These are phyloP conservation scores for Sicyos edulis DNA, from an alignment of 306 rosid genomes.

Conservation along the genomic window DNA sequence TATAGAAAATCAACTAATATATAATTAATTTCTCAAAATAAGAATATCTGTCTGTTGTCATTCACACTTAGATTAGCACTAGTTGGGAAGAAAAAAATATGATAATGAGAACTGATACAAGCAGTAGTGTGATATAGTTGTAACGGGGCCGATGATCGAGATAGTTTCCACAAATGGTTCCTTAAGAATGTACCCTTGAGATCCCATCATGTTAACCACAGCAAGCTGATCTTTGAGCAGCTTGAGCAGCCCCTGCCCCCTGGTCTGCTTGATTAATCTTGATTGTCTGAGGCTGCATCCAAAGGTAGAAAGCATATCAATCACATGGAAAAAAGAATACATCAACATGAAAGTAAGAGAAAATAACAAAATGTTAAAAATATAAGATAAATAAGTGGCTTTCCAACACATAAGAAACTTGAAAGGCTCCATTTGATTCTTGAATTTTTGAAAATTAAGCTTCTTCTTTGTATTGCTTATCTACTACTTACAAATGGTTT, in stretches of 20 bases:
- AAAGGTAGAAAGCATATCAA: constrained; percentile 8
- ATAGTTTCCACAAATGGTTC: constrained; percentile 36
- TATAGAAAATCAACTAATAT: constrained; percentile 21
- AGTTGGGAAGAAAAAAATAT: constrained; percentile 15
- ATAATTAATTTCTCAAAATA: constrained; percentile 39
- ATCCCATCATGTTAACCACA: constrained; percentile 54
- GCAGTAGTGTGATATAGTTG: constrained; percentile 40
- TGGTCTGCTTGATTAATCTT: constrained; percentile 82
- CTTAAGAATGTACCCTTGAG: constrained; percentile 28
- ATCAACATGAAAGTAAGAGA: background rate
- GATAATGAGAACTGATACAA: constrained; percentile 35
- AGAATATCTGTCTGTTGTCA: constrained; percentile 39
- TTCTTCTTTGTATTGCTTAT: too few species aligned
- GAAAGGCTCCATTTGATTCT: background rate
- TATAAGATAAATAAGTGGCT: background rate
- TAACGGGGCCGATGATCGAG: constrained; percentile 52
- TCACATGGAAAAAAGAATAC: background rate
- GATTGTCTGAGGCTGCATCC: constrained; percentile 75
- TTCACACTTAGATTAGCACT: constrained; percentile 50
- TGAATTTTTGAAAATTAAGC: too few species aligned
- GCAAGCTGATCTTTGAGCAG: constrained; percentile 74
- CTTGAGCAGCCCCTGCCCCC: constrained; percentile 63
- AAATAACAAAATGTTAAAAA: background rate
- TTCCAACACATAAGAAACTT: background rate
- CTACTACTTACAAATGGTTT: too few species aligned